Evolutionary conservation across 495 filamentous ascomycete species (phyloP).

Genomic region (Trichoderma erinaceum): DNA sequence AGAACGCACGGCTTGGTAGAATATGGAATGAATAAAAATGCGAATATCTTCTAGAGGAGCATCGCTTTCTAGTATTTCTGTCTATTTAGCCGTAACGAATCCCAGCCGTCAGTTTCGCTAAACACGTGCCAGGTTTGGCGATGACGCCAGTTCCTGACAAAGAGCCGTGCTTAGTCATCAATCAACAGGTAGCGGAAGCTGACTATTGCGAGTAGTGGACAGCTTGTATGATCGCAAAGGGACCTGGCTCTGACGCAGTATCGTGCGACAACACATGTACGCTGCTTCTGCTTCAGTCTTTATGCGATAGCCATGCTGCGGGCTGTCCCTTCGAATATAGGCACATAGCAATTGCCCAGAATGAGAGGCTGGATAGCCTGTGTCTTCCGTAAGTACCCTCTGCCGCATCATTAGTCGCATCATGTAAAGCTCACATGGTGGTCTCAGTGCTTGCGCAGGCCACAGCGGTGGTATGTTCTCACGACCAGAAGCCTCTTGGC

Average conservation of each 20-base stretch:
- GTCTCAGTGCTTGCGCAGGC: slow-evolving; percentile 44
- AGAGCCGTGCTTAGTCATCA: background rate
- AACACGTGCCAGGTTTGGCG: background rate
- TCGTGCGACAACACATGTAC: background rate
- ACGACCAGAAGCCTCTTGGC: slow-evolving; percentile 33
- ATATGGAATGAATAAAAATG: too few species aligned
- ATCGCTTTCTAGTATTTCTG: too few species aligned
- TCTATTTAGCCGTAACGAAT: too few species aligned
- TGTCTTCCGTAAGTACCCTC: slow-evolving; percentile 34
- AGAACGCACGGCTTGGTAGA: too few species aligned
- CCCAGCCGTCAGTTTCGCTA: too few species aligned
- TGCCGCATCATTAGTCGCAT: background rate
- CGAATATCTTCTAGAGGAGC: too few species aligned
- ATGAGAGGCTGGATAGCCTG: slow-evolving; percentile 40
- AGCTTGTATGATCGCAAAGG: slow-evolving; percentile 6
- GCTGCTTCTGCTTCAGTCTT: background rate
- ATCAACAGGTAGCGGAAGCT: background rate
- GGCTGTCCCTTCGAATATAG: background rate
- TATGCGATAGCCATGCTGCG: slow-evolving; percentile 8
- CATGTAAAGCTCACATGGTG: slow-evolving; percentile 13
- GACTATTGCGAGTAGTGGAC: slow-evolving; percentile 6
- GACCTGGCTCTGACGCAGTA: background rate
- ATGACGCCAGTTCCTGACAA: slow-evolving; percentile 2
- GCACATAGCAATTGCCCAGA: slow-evolving; percentile 32
- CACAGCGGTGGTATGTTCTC: slow-evolving; percentile 29